A percentile compares a stretch with the other conserved stretches of the same genome.
These are phyloP conservation scores for Nemania sp. DNA, from an alignment of 2,329 filamentous ascomycete species.

Conservation along the genomic window DNA sequence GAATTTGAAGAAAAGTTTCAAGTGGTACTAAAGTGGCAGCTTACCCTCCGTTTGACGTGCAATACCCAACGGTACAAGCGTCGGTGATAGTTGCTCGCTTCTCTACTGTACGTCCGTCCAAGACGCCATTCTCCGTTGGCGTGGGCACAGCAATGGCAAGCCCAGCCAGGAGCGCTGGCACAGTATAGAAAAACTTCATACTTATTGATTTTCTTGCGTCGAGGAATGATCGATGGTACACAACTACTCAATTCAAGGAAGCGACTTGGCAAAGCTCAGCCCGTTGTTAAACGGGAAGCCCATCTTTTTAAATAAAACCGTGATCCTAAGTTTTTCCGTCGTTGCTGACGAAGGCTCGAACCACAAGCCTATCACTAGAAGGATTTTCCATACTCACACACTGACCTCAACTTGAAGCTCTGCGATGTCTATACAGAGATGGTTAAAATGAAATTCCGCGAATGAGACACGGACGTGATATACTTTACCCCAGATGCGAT, in stretches of 20 bases:
- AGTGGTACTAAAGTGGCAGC: background rate
- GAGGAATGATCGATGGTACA: too few species aligned
- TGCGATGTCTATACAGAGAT: background rate
- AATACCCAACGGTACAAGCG: slow-evolving; percentile 43
- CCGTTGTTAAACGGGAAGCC: background rate
- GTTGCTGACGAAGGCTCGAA: too few species aligned
- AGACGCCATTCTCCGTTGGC: slow-evolving; percentile 34
- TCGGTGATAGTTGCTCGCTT: slow-evolving; percentile 44
- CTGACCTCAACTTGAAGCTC: too few species aligned
- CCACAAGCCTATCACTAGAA: too few species aligned
- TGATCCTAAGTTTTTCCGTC: background rate
- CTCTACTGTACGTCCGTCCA: slow-evolving; percentile 35
- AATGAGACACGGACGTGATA: slow-evolving; percentile 7
- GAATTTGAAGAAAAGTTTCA: background rate
- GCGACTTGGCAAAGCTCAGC: background rate
- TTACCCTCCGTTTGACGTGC: slow-evolving; percentile 38
- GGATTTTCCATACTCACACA: too few species aligned
- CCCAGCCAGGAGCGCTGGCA: slow-evolving; percentile 32
- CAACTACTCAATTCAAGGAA: too few species aligned
- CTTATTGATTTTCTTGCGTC: background rate
- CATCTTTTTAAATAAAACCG: slow-evolving; percentile 11
- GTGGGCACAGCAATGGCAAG: slow-evolving; percentile 39
- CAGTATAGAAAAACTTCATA: slow-evolving; percentile 20
- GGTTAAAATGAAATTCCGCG: slow-evolving; percentile 18
- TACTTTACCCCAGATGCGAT: background rate